Base-by-base conservation (phyloP, 345 rosid species). In the Boechera retrofracta region DNA sequence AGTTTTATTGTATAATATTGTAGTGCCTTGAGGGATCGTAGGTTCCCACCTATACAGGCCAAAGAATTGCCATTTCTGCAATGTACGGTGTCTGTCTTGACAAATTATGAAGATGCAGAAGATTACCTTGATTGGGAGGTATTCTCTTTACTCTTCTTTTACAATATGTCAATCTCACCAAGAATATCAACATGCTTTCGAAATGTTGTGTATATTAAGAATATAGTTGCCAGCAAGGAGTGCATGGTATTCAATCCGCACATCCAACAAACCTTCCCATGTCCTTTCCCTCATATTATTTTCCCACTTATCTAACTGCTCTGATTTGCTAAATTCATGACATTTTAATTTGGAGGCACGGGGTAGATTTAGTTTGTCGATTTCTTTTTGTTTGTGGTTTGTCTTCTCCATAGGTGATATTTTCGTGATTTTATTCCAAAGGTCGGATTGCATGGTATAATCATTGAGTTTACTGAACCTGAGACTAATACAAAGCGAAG, bases 51-150 rank as follows among this genome's bases (percentile, higher is more conserved):
- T 29, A 93, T 96, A 59, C 96, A 91, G 72, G 87, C 96, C 56
- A 89, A 87, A 83, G 99, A 96, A 81, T 79, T 96, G 89, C 96
- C 99, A 68, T 73, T 57, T 64, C 81, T 96, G 75, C 97, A 93
- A 73, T 96, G 99, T 77, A 91, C 99, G 2, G 98, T 96, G 64
- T 96, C 99, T 31, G 79, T 96, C 80, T 67, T 93, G 76, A 82
- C 96, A 74, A 74, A 91, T 81, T 93, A 89, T 85, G 98, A 93
- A 86, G 71, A 63, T 65, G 95, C 89, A 85, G 82, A 87, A 73
- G 81, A 81, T 82, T 89, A 91, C 84, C 92, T 89, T 80, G 98
- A 91, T 69, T 96, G 98, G 99, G 99, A 96, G 98, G 99, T 89
- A 83, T 74, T 36, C 11, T 54, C 51, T 71, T 71, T 36, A 10